phyloP scores from a whole-genome alignment of 2,329 filamentous ascomycete genomes.

The Gremmenia infestans region DNA sequence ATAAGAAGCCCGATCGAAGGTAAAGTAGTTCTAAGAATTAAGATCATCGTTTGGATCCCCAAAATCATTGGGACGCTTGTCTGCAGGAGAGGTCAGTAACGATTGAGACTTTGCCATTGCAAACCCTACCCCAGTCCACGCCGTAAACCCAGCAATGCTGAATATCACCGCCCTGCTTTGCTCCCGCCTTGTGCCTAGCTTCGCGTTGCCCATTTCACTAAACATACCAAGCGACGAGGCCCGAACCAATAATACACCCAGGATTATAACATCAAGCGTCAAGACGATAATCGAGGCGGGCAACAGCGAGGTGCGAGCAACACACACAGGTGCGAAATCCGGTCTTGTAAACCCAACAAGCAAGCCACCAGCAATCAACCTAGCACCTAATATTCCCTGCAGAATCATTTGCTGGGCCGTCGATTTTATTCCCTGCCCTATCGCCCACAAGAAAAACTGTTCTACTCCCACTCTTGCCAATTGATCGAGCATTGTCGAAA shows the following conservation, averaged over 20 bases:
- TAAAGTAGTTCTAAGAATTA: conserved; percentile 29
- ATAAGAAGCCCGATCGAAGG: conserved; percentile 29
- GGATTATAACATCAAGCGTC: conserved; percentile 28
- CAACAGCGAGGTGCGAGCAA: conserved; percentile 26
- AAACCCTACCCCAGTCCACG: conserved; percentile 29
- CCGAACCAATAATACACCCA: conserved; percentile 25
- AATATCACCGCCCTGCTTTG: conserved; percentile 26
- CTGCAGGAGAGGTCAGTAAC: conserved; percentile 18
- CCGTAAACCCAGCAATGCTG: conserved; percentile 22
- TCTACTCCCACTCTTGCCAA: conserved; percentile 28
- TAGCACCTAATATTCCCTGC: conserved; percentile 25
- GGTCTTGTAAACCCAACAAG: conserved; percentile 30
- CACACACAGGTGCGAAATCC: conserved; percentile 29
- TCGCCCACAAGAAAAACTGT: conserved; percentile 32
- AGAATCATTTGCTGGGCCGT: conserved; percentile 24
- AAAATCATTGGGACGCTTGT: conserved; percentile 31
- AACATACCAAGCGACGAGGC: conserved; percentile 22
- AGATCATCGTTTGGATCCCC: conserved; percentile 23
- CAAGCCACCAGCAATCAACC: conserved; percentile 27
- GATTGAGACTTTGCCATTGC: not conserved
- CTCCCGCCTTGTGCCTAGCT: conserved; percentile 11
- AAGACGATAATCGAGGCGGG: conserved; percentile 29
- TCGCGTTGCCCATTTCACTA: conserved; percentile 13
- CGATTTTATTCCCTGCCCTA: conserved; percentile 26
- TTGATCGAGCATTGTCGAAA: conserved; percentile 31